These are phyloP conservation scores for Kodamaea kaohsiungensis DNA, from an alignment of 805 yeast species.

Conservation along the genomic window DNA sequence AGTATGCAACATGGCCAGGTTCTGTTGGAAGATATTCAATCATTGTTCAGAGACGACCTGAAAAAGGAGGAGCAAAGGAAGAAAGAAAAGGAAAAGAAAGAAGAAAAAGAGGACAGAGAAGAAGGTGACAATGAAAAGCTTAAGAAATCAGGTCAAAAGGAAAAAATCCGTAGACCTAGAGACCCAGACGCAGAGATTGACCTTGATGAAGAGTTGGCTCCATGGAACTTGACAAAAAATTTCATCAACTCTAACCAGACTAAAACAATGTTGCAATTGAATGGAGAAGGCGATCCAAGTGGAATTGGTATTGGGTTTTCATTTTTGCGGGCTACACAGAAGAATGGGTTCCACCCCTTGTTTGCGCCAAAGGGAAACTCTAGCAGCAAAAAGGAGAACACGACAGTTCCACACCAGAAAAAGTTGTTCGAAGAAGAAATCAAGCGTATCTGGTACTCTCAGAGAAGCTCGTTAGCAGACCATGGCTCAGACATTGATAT, in stretches of 20 bases:
- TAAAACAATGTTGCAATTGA: constrained; percentile 92
- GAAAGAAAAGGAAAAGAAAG: constrained; percentile 29
- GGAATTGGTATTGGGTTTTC: constrained; percentile 90
- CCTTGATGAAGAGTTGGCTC: constrained; percentile 81
- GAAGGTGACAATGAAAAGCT: constrained; percentile 21
- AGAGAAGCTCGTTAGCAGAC: constrained; percentile 55
- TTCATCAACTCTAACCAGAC: constrained; percentile 94
- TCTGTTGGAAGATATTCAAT: constrained; percentile 76
- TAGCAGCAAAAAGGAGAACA: constrained; percentile 34
- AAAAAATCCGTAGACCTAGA: constrained; percentile 25
- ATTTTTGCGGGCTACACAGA: constrained; percentile 88
- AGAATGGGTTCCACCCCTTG: constrained; percentile 73
- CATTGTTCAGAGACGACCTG: constrained; percentile 42
- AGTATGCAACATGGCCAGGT: constrained; percentile 95
- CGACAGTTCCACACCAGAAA: constrained; percentile 63
- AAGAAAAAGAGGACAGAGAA: constrained; percentile 19
- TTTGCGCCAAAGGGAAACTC: constrained; percentile 36
- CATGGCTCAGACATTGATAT: constrained; percentile 37
- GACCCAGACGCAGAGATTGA: constrained; percentile 49
- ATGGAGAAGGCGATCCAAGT: constrained; percentile 94
- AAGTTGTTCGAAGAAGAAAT: constrained; percentile 91
- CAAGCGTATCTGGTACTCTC: constrained; percentile 85
- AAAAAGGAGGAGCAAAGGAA: constrained; percentile 29
- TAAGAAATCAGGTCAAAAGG: constrained; percentile 21
- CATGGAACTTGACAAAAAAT: constrained; percentile 93